Evolutionary conservation across 2,329 filamentous ascomycete species (phyloP).

Genomic region (Phialophora expanda): DNA sequence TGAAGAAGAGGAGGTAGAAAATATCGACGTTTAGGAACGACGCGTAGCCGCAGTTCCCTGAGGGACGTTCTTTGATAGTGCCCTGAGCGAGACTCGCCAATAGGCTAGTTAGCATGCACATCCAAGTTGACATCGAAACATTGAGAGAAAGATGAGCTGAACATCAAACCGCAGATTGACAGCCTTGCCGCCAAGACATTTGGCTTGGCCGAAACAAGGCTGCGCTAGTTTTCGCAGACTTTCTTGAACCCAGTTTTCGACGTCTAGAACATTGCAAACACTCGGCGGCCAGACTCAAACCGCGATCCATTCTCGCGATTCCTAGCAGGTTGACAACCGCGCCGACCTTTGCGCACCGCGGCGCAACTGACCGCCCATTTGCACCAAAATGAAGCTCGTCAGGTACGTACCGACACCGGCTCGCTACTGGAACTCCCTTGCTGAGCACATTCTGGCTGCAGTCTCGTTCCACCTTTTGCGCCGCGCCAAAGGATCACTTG

Average conservation of each 20-base stretch:
- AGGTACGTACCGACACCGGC: conserved; percentile 65
- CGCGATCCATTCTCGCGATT: background rate
- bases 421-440: background rate
- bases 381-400: conserved; percentile 87
- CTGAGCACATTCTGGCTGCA: conserved; percentile 20
- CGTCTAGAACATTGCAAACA: background rate
- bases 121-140: background rate
- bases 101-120: background rate
- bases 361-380: conserved; percentile 22
- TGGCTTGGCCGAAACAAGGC: conserved; percentile 2
- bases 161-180: background rate
- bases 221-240: conserved; percentile 1
- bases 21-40: background rate
- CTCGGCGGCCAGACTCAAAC: background rate
- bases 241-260: background rate
- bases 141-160: background rate
- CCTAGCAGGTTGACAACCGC: background rate
- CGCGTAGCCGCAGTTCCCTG: background rate
- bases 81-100: background rate
- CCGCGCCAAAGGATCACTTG: background rate
- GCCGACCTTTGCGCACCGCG: background rate
- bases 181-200: conserved; percentile 8
- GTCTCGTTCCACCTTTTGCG: background rate
- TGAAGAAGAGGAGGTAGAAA: conserved; percentile 34
- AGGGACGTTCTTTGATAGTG: background rate